A percentile compares a stretch with the other conserved stretches of the same genome.
These are phyloP conservation scores for Cordyceps cicadae DNA, from an alignment of 2,329 filamentous ascomycete genomes.

Conservation along the genomic window DNA sequence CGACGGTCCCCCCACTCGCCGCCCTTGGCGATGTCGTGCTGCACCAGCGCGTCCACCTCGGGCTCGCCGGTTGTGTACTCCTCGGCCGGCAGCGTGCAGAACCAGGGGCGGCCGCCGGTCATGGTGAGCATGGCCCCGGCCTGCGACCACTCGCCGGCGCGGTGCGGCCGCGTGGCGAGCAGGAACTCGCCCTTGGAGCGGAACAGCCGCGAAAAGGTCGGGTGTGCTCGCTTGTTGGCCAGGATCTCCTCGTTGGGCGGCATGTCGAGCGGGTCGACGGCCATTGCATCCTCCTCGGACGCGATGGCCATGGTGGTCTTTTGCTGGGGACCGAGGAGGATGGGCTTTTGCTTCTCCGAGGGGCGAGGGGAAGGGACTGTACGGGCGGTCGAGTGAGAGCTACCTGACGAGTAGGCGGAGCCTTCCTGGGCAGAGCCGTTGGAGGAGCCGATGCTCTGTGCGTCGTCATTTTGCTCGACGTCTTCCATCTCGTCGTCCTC, in stretches of 20 bases:
- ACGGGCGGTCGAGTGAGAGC: conserved; percentile 11
- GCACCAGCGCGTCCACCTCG: conserved; percentile 39
- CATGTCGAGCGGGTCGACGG: conserved; percentile 22
- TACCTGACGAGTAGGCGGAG: conserved; percentile 2
- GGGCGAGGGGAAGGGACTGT: conserved; percentile 13
- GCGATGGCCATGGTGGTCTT: neutral
- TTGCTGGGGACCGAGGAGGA: neutral
- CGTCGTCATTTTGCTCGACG: conserved; percentile 17
- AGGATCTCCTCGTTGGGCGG: conserved; percentile 38
- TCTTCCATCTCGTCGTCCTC: conserved; percentile 18
- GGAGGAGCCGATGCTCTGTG: conserved; percentile 19
- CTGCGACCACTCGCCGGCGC: conserved; percentile 53
- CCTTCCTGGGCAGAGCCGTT: conserved; percentile 5
- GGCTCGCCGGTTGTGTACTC: conserved; percentile 40
- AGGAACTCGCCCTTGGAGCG: conserved; percentile 56
- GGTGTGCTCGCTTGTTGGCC: conserved; percentile 45
- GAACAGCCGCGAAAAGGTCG: conserved; percentile 46
- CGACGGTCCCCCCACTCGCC: conserved; percentile 61
- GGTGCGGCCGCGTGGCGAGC: conserved; percentile 49
- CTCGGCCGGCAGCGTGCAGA: conserved; percentile 48
- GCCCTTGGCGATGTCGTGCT: conserved; percentile 42
- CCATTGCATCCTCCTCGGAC: conserved; percentile 6
- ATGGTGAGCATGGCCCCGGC: conserved; percentile 57
- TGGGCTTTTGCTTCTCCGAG: neutral
- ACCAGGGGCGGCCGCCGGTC: conserved; percentile 47